Base-by-base conservation (phyloP, 139 green algal species). In the Picochlorum sp. region DNA sequence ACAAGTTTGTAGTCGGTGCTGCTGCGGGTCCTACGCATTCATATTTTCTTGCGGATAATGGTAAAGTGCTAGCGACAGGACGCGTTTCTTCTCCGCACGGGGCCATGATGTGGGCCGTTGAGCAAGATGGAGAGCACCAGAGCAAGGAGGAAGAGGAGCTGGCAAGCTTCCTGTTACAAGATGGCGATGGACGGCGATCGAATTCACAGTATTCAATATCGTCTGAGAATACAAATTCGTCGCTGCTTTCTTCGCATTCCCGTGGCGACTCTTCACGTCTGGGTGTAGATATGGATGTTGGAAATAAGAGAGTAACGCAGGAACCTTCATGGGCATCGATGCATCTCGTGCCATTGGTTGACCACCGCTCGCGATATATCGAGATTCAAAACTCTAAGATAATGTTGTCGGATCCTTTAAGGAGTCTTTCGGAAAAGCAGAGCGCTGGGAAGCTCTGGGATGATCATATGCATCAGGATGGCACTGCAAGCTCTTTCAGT, bases 11-110 rank as follows among this genome's bases (percentile, higher is more conserved):
- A 4, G 60, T 89, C 6, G 40, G 16, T 1, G 29, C 22, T 3
- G 58, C 68, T 0, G 67, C 89, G n/a, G 82, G 81, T 1, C 64
- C 78, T 14, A 64, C 74, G 35, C 82, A 89, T 64, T 68, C 67
- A 0, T 70, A 89, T 7, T 86, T 89, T 32, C 47, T 89, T 25
- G 78, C 84, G 49, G 29, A 33, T 4, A 8, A 50, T 0, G 75
- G 76, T 51, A 43, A 20, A 14, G 25, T 85, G 7, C 24, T 36
- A 14, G 52, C 52, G 26, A 12, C 52, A 47, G n/a, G 52, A 9
- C 12, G 47, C 47, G 25, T 33, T 55, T 18, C 47, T 55, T 31
- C 12, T 31, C 9, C 47, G 10, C 47, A 31, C 26, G 12, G 25
- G 12, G 12, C 47, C 47, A 12, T 55, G 47, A 18, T n/a, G n/a